Percentiles rank a stretch among this genome's conserved stretches.
These are phyloP conservation scores for Blastobotrys niveus DNA, from an alignment of 1,139 yeast species.

Conservation along the genomic window DNA sequence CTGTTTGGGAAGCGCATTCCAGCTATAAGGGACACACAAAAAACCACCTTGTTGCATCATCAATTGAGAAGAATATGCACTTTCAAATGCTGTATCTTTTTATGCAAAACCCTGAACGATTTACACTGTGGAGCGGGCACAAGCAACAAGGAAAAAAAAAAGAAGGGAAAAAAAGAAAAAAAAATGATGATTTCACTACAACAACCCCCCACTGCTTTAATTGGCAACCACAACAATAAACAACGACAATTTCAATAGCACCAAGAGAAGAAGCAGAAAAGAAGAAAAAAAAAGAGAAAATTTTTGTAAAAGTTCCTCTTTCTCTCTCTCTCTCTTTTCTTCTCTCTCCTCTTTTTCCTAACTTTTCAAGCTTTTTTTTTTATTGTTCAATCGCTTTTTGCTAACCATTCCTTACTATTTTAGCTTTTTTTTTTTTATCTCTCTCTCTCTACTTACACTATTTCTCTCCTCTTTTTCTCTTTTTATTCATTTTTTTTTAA, in stretches of 20 bases:
- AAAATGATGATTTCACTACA: no score
- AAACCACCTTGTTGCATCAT: no score
- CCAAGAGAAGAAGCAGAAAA: background rate
- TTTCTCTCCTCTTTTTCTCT: background rate
- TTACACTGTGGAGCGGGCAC: no score
- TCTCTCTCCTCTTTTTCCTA: background rate
- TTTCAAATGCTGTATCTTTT: no score
- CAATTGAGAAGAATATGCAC: no score
- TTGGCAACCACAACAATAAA: background rate
- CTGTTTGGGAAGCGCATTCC: no score
- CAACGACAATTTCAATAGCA: background rate
- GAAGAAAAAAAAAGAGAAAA: background rate
- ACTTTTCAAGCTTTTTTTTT: background rate
- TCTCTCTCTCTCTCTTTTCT: background rate
- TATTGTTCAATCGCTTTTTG: background rate
- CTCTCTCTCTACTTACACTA: background rate
- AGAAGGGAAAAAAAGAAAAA: no score
- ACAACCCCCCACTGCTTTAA: background rate
- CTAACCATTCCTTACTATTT: background rate
- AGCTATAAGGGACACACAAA: no score
- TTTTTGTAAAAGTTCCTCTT: background rate
- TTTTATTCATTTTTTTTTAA: no score
- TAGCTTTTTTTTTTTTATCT: no score
- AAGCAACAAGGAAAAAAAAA: no score
- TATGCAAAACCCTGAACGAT: no score